Evolutionary conservation across 2,329 filamentous ascomycete species (phyloP).

Genomic region (Zymoseptoria passerinii): DNA sequence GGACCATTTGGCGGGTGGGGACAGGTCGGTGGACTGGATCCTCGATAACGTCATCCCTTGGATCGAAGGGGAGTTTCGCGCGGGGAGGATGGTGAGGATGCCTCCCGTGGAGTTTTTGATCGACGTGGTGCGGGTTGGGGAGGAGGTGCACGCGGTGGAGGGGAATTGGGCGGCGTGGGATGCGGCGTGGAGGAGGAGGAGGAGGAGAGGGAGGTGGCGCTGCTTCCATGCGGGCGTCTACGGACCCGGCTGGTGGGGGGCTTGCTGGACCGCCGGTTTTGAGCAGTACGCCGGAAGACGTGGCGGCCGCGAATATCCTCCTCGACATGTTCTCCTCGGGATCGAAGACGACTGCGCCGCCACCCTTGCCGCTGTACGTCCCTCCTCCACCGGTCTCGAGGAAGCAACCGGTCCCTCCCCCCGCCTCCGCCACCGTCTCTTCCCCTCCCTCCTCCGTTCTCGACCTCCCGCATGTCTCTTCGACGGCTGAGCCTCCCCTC

Average conservation of each 20-base stretch:
- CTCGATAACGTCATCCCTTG: constrained; percentile 16
- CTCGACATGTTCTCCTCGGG: background rate
- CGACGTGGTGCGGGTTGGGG: constrained; percentile 10
- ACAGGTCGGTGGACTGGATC: constrained; percentile 16
- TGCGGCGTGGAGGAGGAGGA: background rate
- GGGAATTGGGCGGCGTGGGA: background rate
- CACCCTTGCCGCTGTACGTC: background rate
- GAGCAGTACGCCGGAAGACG: background rate
- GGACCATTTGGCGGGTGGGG: constrained; percentile 11
- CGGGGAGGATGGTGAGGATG: constrained; percentile 17
- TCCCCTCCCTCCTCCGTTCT: background rate
- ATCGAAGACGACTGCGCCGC: background rate
- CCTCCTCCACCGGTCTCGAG: background rate
- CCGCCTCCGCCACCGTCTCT: too few species aligned
- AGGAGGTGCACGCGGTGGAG: constrained; percentile 2
- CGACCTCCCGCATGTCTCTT: background rate
- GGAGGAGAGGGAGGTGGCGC: background rate
- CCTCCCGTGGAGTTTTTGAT: constrained; percentile 28
- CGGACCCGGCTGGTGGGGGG: too few species aligned
- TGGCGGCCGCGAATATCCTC: background rate
- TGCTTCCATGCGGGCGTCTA: background rate
- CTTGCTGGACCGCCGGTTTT: background rate
- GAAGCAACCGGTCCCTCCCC: background rate
- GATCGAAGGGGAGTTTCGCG: constrained; percentile 15
- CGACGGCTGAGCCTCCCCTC: background rate